Evolutionary conservation across 768 basidiomycete species (phyloP), one percentile per base, ranked within the genome.

Genomic region (Exidia glandulosa): DNA sequence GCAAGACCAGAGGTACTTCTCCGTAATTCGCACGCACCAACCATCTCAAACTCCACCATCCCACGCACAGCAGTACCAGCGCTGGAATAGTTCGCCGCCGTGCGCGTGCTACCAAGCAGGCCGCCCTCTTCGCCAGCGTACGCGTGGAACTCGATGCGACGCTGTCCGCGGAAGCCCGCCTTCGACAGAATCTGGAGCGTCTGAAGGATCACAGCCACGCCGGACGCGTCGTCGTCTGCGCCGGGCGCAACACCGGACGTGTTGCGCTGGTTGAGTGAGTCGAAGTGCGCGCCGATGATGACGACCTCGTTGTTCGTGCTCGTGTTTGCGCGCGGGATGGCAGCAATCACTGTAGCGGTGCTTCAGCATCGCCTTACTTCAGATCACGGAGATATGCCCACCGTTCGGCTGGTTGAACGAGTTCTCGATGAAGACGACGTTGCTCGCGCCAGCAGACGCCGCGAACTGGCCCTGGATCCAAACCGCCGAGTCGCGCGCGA

Each of bases 81-180:
- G 12, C 4, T 19, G 32, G 57, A 57, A 33, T 61, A 61, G 23
- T 55, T 33, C 29, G 32, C 31, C 6, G 60, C 55, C 9, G 52
- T 29, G 7, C 29, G 25, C 3, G 32, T 23, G 29, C 55, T 36
- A 10, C 60, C 60, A 29, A 61, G 60, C n/a, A 61, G 36, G 10
- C 60, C 60, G 27, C 60, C 60, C 4, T 61, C 60, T 32, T 61
- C 60, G 13, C 60, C 60, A 29, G 56, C 60, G 36, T 60, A 60
- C 16, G 60, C 30, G 56, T 60, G 60, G 13, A 32, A 27, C 32
- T 57, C 60, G 56, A 60, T 57, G 32, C 54, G 56, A 32, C 47
- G 47, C 19, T 57, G 55, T 23, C 56, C 55, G 29, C 56, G 48
- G 19, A 19, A 60, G 31, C 59, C 59, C 52, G 48, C 33, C 3